These are phyloP conservation scores for Beauveria caledonica DNA, from an alignment of 2,329 filamentous ascomycete genomes.

Conservation along the genomic window DNA sequence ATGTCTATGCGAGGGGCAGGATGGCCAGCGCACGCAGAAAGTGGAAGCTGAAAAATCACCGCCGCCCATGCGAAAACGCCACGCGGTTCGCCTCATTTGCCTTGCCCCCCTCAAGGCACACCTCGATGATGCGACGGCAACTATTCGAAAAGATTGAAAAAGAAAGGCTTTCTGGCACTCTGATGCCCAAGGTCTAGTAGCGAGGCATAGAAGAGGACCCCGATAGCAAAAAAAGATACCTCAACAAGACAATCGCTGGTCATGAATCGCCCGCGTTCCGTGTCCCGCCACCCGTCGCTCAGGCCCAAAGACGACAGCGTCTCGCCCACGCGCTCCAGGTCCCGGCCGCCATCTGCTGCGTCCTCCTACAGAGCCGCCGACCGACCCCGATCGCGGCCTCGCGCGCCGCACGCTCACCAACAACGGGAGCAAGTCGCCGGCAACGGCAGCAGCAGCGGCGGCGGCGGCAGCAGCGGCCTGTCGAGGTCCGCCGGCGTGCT, in stretches of 20 bases:
- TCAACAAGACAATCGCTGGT: not conserved
- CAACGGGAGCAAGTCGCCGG: not conserved
- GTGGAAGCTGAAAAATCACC: not conserved
- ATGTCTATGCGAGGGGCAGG: not conserved
- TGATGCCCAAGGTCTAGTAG: too few species aligned
- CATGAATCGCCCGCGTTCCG: slow-evolving; percentile 12
- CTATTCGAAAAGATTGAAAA: not conserved
- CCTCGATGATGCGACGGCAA: not conserved
- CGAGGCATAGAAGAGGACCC: not conserved
- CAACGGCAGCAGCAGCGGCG: not conserved
- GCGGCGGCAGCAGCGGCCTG: slow-evolving; percentile 12
- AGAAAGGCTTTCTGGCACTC: not conserved
- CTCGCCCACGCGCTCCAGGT: slow-evolving; percentile 3
- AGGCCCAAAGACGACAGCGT: not conserved
- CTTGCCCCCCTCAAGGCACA: not conserved
- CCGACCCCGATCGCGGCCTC: not conserved
- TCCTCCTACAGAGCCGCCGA: not conserved
- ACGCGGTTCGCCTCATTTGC: slow-evolving; percentile 5
- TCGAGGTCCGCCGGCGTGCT: slow-evolving; percentile 22
- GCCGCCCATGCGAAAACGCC: not conserved
- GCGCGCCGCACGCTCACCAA: not conserved
- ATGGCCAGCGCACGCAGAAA: not conserved
- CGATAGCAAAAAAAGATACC: not conserved
- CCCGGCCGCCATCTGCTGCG: not conserved
- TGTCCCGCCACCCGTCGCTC: slow-evolving; percentile 2